Evolutionary conservation across 2,329 filamentous ascomycete species (phyloP).

Genomic region (Neopestalotiopsis rosae): DNA sequence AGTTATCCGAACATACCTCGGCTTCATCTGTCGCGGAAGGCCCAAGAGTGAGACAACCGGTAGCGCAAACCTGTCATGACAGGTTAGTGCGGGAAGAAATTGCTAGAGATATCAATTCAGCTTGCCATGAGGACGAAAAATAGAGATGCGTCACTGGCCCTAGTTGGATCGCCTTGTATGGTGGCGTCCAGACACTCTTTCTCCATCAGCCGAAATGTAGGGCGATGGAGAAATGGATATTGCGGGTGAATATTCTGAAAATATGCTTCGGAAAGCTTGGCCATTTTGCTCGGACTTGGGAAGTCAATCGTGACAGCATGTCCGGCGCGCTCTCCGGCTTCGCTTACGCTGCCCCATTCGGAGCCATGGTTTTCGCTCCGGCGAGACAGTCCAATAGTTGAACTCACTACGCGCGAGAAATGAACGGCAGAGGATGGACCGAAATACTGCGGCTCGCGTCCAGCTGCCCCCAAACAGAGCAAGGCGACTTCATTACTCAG

Average conservation of each 20-base stretch:
- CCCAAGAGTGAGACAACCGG: slow-evolving; percentile 26
- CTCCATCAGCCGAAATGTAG: slow-evolving; percentile 39
- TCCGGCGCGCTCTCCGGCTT: not conserved
- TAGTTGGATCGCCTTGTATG: not conserved
- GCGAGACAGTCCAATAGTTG: slow-evolving; percentile 25
- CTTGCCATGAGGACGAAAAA: slow-evolving; percentile 32
- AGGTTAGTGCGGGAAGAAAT: not conserved
- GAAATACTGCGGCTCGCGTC: slow-evolving; percentile 42
- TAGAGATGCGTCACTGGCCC: slow-evolving; percentile 19
- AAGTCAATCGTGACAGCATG: not conserved
- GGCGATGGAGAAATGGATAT: slow-evolving; percentile 43
- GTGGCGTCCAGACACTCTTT: slow-evolving; percentile 24
- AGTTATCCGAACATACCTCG: slow-evolving; percentile 9
- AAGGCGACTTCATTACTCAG: slow-evolving; percentile 37
- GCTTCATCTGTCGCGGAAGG: slow-evolving; percentile 17
- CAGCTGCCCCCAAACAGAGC: slow-evolving; percentile 37
- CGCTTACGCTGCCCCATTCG: slow-evolving; percentile 11
- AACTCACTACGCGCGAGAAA: slow-evolving; percentile 35
- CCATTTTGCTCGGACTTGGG: slow-evolving; percentile 4
- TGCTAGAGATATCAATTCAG: not conserved
- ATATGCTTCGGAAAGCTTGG: slow-evolving; percentile 31
- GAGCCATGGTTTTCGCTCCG: slow-evolving; percentile 18
- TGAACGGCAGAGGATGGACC: slow-evolving; percentile 41
- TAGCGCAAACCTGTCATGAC: slow-evolving; percentile 29
- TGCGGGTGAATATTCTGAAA: slow-evolving; percentile 44